Evolutionary conservation across 805 yeast species (phyloP).

Genomic region (Lachancea meyersii): DNA sequence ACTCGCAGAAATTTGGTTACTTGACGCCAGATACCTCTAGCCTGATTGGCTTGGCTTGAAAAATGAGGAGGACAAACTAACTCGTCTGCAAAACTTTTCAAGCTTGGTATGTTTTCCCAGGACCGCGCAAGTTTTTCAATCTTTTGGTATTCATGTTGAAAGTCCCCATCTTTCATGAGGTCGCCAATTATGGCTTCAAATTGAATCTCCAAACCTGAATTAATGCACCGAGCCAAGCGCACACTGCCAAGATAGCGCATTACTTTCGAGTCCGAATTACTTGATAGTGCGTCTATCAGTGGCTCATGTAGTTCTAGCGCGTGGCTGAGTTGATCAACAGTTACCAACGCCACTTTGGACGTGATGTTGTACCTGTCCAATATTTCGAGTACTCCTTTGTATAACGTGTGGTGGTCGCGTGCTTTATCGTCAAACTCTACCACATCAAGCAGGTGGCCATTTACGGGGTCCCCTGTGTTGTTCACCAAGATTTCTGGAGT

Average conservation of each 20-base stretch:
- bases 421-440: slow-evolving; percentile 5
- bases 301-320: background rate
- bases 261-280: slow-evolving; percentile 2
- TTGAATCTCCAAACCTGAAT: slow-evolving; percentile 8
- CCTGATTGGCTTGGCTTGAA: slow-evolving; percentile 4
- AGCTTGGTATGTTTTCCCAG: slow-evolving; percentile 1
- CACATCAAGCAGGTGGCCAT: slow-evolving; percentile 9
- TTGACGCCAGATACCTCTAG: slow-evolving; percentile 9
- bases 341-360: slow-evolving; percentile 9
- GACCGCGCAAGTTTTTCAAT: slow-evolving; percentile 8
- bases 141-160: slow-evolving; percentile 6
- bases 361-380: slow-evolving; percentile 6
- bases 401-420: slow-evolving; percentile 1
- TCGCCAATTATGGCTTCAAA: slow-evolving; percentile 3
- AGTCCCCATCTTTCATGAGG: slow-evolving; percentile 4
- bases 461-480: slow-evolving; percentile 6
- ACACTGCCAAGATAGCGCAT: slow-evolving; percentile 5
- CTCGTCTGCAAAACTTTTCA: slow-evolving; percentile 4
- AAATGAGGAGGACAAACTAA: slow-evolving; percentile 4
- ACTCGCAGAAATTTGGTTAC: slow-evolving; percentile 7
- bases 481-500: slow-evolving; percentile 6
- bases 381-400: background rate
- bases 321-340: slow-evolving; percentile 6
- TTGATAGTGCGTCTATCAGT: slow-evolving; percentile 2
- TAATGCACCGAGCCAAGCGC: slow-evolving; percentile 5